These are phyloP conservation scores for Aspergillus brunneoviolaceus DNA, from an alignment of 2,329 filamentous ascomycete species.

Conservation along the genomic window DNA sequence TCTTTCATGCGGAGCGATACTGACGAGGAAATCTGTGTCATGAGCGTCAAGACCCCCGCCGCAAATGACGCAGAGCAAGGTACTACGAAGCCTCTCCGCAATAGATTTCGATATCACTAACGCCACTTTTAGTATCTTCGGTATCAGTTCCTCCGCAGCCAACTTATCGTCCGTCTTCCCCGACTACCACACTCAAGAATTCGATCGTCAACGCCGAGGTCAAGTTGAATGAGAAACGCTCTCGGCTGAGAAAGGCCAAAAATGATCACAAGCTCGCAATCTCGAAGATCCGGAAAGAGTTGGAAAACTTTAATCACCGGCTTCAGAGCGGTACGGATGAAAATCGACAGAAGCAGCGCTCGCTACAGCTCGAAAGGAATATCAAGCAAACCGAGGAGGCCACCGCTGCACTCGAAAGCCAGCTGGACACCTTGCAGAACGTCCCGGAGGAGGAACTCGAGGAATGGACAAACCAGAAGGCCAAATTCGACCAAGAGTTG, in stretches of 20 bases:
- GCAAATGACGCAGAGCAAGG: constrained; percentile 60
- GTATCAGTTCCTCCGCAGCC: constrained; percentile 55
- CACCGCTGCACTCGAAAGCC: constrained; percentile 53
- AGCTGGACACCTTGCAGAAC: constrained; percentile 56
- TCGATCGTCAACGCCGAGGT: constrained; percentile 63
- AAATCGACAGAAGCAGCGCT: constrained; percentile 61
- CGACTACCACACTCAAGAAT: constrained; percentile 64
- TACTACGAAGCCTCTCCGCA: constrained; percentile 26
- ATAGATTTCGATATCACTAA: constrained; percentile 3
- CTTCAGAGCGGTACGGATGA: constrained; percentile 61
- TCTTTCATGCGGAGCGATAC: constrained; percentile 60
- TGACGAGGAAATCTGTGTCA: constrained; percentile 58
- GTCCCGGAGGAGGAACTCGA: constrained; percentile 58
- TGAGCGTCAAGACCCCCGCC: constrained; percentile 62
- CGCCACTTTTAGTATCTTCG: constrained; percentile 31
- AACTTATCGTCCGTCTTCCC: constrained; percentile 62
- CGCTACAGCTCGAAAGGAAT: constrained; percentile 61
- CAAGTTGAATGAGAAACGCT: constrained; percentile 59
- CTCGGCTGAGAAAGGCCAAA: constrained; percentile 58
- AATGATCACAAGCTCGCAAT: constrained; percentile 61
- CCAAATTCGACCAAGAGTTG: constrained; percentile 55
- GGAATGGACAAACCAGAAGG: constrained; percentile 54
- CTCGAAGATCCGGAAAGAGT: constrained; percentile 60
- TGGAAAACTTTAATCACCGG: constrained; percentile 58
- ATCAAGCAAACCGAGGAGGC: constrained; percentile 64